Percentiles rank a stretch among this genome's conserved stretches.
Evolutionary conservation across 495 filamentous ascomycete genomes (phyloP).

Genomic region (Penicillium soppii): DNA sequence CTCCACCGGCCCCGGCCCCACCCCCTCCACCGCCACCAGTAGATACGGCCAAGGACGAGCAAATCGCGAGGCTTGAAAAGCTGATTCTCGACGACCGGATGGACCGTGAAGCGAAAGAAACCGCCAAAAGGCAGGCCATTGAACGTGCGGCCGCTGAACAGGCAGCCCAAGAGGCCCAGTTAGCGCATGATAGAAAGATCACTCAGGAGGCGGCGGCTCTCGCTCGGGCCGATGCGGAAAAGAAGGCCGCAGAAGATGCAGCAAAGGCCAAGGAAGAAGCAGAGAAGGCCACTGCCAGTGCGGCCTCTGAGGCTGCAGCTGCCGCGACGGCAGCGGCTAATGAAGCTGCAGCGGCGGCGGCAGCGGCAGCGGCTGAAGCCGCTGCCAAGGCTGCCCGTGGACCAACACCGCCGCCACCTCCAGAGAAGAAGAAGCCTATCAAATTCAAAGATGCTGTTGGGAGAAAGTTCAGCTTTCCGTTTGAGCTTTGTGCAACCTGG

Average conservation of each 20-base stretch:
- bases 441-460: conserved; percentile 87
- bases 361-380: conserved; percentile 14
- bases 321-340: conserved; percentile 9
- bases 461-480: conserved; percentile 84
- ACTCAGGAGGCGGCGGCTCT: conserved; percentile 38
- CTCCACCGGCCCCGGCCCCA: conserved; percentile 9
- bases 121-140: conserved; percentile 33
- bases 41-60: conserved; percentile 47
- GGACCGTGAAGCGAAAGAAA: conserved; percentile 46
- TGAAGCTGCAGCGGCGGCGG: conserved; percentile 18
- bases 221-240: conserved; percentile 41
- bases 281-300: conserved; percentile 22
- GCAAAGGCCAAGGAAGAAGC: conserved; percentile 29
- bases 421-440: conserved; percentile 62
- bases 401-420: conserved; percentile 32
- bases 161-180: conserved; percentile 49
- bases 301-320: conserved; percentile 4
- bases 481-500: conserved; percentile 77
- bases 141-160: conserved; percentile 53
- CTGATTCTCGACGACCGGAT: conserved; percentile 52
- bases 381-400: conserved; percentile 19
- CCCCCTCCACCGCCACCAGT: conserved; percentile 19
- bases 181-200: conserved; percentile 42
- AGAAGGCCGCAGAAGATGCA: conserved; percentile 23
- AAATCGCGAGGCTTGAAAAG: conserved; percentile 52